A percentile compares a stretch with the other conserved stretches of the same genome.
Conservation (phyloP, 306 rosid species). For the Cicer arietinum region DNA sequence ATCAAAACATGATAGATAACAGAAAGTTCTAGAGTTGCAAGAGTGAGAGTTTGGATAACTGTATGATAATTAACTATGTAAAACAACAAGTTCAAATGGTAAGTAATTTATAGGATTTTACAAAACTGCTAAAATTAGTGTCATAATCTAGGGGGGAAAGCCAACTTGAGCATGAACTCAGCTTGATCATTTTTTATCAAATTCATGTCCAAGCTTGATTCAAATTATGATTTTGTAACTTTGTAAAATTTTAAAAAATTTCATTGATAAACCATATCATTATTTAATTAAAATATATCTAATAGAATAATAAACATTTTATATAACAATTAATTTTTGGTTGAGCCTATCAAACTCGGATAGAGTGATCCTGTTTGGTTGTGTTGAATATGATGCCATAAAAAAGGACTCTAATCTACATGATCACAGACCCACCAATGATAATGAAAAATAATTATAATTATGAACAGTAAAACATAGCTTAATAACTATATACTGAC, state of each 20-base stretch:
- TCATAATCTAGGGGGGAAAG: neutral
- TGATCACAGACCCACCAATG: neutral
- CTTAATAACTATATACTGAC: neutral
- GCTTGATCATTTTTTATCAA: neutral
- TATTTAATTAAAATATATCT: neutral
- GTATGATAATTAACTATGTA: neutral
- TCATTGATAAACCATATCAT: neutral
- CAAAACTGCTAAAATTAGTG: neutral
- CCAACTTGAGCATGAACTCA: neutral
- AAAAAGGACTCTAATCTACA: neutral
- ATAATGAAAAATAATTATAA: neutral
- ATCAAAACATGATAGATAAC: neutral
- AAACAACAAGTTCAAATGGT: conserved; percentile 8
- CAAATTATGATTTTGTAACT: neutral
- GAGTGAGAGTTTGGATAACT: neutral
- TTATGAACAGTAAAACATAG: neutral
- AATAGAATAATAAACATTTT: conserved; percentile 1
- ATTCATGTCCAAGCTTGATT: neutral
- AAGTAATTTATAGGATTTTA: neutral
- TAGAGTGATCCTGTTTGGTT: neutral
- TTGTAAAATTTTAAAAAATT: too few relatives aligned
- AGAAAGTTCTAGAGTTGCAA: neutral
- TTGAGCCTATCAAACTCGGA: conserved; percentile 15
- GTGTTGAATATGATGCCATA: neutral
- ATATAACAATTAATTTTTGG: neutral